phyloP scores from a whole-genome alignment of 352 stramenopile genomes.

The Phytophthora palmivora region DNA sequence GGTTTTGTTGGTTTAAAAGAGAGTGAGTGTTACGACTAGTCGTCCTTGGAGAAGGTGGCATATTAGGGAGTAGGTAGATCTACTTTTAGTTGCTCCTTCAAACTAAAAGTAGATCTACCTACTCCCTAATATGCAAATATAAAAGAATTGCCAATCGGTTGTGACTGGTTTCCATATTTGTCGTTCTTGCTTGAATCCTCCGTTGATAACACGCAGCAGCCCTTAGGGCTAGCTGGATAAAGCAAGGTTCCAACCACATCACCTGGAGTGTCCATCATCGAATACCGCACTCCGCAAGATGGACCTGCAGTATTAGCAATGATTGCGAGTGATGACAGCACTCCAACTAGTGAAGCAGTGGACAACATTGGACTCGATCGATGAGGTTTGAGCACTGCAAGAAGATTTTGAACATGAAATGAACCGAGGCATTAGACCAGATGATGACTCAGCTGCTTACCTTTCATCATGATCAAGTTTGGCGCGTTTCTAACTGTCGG shows the following conservation, averaged over 20 bases:
- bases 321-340: background rate
- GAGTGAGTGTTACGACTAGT: too few species aligned
- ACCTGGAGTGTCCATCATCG: conserved; percentile 22
- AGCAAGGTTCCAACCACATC: conserved; percentile 26
- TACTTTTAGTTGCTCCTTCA: too few species aligned
- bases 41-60: too few species aligned
- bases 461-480: conserved; percentile 3
- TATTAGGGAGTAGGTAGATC: too few species aligned
- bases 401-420: conserved; percentile 13
- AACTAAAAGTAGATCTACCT: too few species aligned
- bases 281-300: conserved; percentile 25
- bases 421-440: background rate
- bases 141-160: too few species aligned
- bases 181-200: too few species aligned
- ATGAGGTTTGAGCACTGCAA: conserved; percentile 6
- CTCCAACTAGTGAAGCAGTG: background rate
- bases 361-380: conserved; percentile 7
- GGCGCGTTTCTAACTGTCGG: background rate
- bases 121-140: too few species aligned
- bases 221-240: conserved; percentile 25
- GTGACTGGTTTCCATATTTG: too few species aligned
- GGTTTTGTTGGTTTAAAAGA: too few species aligned
- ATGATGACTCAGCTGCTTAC: conserved; percentile 9
- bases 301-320: conserved; percentile 12
- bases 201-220: too few species aligned